Percentiles rank a stretch among this genome's conserved stretches.
Conservation (phyloP, 495 filamentous ascomycete genomes). For the Cercophora sp. region DNA sequence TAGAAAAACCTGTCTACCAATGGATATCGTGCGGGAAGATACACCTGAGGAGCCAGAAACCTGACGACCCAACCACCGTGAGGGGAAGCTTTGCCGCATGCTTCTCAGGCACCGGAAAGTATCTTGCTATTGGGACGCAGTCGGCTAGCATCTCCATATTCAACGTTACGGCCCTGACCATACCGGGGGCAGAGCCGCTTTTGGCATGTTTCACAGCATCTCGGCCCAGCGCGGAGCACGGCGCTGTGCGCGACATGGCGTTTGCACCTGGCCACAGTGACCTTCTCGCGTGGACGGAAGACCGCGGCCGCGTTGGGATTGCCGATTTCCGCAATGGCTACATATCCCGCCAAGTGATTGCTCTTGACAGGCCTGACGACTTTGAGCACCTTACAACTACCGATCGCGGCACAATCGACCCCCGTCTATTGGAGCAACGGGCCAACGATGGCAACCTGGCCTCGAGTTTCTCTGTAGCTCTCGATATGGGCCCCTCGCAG, state of each 20-base stretch:
- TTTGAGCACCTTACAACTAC: conserved; percentile 45
- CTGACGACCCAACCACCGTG: conserved; percentile 41
- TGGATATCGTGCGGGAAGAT: conserved; percentile 42
- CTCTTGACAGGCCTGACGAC: conserved; percentile 57
- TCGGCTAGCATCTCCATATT: conserved; percentile 55
- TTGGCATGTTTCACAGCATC: conserved; percentile 52
- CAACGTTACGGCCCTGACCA: conserved; percentile 33
- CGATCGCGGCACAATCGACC: conserved; percentile 48
- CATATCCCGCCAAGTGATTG: conserved; percentile 67
- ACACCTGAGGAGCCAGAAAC: conserved; percentile 46
- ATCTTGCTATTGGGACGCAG: conserved; percentile 55
- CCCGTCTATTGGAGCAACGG: conserved; percentile 40
- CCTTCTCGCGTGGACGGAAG: conserved; percentile 89
- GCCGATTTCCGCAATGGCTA: conserved; percentile 80
- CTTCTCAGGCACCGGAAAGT: conserved; percentile 49
- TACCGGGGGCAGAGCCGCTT: conserved; percentile 36
- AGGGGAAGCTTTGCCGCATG: conserved; percentile 53
- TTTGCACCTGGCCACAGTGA: conserved; percentile 90
- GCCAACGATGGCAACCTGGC: conserved; percentile 22
- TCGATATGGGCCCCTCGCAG: conserved; percentile 14
- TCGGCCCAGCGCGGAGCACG: conserved; percentile 54
- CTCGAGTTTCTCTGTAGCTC: conserved; percentile 13
- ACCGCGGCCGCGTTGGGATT: conserved; percentile 77
- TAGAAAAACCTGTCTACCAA: conserved; percentile 22
- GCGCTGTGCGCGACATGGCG: conserved; percentile 84